Base-by-base conservation (phyloP, 2,329 filamentous ascomycete genomes). In the Ophiostoma angusticollis region DNA sequence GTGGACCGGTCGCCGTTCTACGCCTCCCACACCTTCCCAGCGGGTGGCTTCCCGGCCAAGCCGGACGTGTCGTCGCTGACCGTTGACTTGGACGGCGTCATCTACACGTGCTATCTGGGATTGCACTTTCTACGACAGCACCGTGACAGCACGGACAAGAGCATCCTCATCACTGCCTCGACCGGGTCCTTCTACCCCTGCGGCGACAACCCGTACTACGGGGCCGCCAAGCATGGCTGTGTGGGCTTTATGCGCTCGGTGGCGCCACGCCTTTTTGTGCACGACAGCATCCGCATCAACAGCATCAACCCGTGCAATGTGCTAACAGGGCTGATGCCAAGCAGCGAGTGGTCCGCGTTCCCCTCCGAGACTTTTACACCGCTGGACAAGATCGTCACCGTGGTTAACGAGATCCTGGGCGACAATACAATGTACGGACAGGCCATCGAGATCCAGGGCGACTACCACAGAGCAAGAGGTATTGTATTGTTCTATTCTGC, bases 211-310 rank as follows among this genome's bases (percentile, higher is more conserved):
- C 28, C 28, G n/a, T 30, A 30, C 14, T 30, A 24, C 23, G 6
- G 6, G 8, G 19, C 5, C 4, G 19, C 22, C 5, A 34, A 34
- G 21, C 31, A 34, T 17, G 31, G 13, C 31, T 34, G 31, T 11
- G 23, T 34, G 31, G 31, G 31, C 12, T 34, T 34, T 14, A 24
- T 34, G 31, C 31, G 31, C 31, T 34, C 31, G 5, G 21, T 34
- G 3, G 21, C 31, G 5, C 31, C 19, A 5, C 14, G 31, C 6
- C 31, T 34, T 22, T 34, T 34, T 16, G 12, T n/a, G 6, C 31
- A 34, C 21, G 31, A 34, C 24, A 54, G 31, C 3, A 53, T 63
- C 9, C 31, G 30, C 24, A 41, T 34, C 21, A 34, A 34, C 31
- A 25, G 19, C 31, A 34, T 34, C 31, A 34, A 34, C 31, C 31